phyloP scores from a whole-genome alignment of 1,284 basidiomycete species.

The Microbotryum silenes-acaulis region DNA sequence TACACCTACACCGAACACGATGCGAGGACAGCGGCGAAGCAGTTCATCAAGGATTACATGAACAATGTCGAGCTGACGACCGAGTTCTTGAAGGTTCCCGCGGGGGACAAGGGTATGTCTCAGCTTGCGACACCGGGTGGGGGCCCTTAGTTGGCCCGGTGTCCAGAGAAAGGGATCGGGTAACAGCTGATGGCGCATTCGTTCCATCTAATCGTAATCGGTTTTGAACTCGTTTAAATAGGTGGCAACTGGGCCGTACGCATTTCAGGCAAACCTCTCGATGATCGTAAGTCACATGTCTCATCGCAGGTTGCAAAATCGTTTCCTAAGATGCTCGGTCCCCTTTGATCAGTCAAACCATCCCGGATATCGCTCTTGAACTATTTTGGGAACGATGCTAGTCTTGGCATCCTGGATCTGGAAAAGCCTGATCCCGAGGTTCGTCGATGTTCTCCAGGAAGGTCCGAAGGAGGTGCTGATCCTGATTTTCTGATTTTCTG shows the following conservation, averaged over 20 bases:
- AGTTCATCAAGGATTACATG: constrained; percentile 67
- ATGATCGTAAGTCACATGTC: constrained; percentile 50
- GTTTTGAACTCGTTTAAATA: background rate
- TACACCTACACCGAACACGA: constrained; percentile 88
- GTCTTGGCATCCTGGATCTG: constrained; percentile 65
- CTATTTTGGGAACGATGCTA: constrained; percentile 75
- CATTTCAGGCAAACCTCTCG: constrained; percentile 70
- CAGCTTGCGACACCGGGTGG: background rate
- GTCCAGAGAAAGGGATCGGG: too few species aligned
- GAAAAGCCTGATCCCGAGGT: constrained; percentile 44
- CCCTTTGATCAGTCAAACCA: constrained; percentile 44
- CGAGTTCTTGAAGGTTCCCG: constrained; percentile 71
- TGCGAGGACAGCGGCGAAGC: constrained; percentile 70
- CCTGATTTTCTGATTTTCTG: background rate
- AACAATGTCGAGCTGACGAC: constrained; percentile 82
- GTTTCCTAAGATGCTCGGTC: background rate
- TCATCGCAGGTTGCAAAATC: background rate
- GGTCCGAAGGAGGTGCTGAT: background rate
- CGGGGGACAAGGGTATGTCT: constrained; percentile 53
- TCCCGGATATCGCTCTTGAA: constrained; percentile 69
- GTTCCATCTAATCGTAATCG: background rate
- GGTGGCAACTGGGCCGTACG: constrained; percentile 83
- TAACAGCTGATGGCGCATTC: background rate
- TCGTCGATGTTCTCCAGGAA: background rate
- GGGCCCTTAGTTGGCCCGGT: too few species aligned